Conservation (phyloP, 805 yeast species). For the Candida loeiensis region DNA sequence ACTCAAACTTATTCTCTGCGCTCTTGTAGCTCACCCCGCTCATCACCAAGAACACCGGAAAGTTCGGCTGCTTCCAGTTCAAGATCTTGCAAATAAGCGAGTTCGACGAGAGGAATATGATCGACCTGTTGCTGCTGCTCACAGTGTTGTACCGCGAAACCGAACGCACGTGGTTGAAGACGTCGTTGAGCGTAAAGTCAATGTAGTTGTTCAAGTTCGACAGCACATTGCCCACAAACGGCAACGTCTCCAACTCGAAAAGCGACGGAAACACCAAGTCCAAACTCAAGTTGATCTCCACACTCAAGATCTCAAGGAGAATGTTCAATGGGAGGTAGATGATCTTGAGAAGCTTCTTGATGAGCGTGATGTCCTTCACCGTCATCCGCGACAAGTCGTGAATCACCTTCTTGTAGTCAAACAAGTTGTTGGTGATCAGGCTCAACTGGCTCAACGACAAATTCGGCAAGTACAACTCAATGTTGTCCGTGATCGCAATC, state of each 20-base stretch:
- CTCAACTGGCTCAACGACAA: conserved; percentile 47
- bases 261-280: conserved; percentile 75
- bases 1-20: conserved; percentile 29
- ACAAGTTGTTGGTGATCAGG: conserved; percentile 36
- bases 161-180: conserved; percentile 72
- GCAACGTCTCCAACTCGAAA: conserved; percentile 35
- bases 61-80: conserved; percentile 98
- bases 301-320: conserved; percentile 53
- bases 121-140: conserved; percentile 46
- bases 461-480: conserved; percentile 59
- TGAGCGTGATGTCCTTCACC: conserved; percentile 31
- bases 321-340: conserved; percentile 59
- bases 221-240: conserved; percentile 40
- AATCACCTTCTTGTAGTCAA: conserved; percentile 39
- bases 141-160: conserved; percentile 22
- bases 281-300: conserved; percentile 62
- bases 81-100: conserved; percentile 88
- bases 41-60: conserved; percentile 86
- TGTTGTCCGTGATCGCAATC: conserved; percentile 46
- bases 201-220: conserved; percentile 67
- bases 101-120: conserved; percentile 82
- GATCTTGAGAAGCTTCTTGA: conserved; percentile 43
- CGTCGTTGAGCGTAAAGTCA: conserved; percentile 65
- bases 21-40: conserved; percentile 51
- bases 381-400: conserved; percentile 37